These are phyloP conservation scores for Amniculicola lignicola DNA, from an alignment of 495 filamentous ascomycete species.

Conservation along the genomic window DNA sequence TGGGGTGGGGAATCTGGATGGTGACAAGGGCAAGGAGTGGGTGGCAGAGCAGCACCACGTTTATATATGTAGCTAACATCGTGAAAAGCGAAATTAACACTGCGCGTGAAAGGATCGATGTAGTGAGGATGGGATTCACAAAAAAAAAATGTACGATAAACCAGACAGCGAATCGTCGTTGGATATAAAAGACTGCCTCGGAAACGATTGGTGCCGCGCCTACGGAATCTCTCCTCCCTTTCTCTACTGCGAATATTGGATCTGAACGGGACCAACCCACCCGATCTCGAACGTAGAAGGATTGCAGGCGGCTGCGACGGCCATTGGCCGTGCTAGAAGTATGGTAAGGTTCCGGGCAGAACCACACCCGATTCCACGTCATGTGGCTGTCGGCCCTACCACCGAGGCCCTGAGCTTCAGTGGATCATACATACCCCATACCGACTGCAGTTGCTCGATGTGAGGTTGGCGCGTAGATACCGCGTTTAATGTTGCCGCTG, in stretches of 20 bases:
- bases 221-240: too few species aligned
- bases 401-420: background rate
- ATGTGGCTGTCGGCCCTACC: too few species aligned
- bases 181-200: constrained; percentile 17
- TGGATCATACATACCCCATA: background rate
- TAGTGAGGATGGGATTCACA: too few species aligned
- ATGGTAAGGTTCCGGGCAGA: too few species aligned
- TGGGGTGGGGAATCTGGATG: constrained; percentile 21
- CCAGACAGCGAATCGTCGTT: constrained; percentile 1
- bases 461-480: background rate
- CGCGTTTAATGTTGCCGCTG: constrained; percentile 24
- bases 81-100: constrained; percentile 3
- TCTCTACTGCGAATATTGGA: constrained; percentile 1
- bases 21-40: constrained; percentile 17
- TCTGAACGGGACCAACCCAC: constrained; percentile 8
- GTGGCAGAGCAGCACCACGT: constrained; percentile 18
- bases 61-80: constrained; percentile 20
- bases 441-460: constrained; percentile 17
- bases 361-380: too few species aligned
- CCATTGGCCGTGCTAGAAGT: constrained; percentile 9
- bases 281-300: constrained; percentile 7
- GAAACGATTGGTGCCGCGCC: constrained; percentile 20
- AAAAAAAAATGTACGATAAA: too few species aligned
- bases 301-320: too few species aligned
- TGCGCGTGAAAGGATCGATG: background rate